Conservation (phyloP, 208 protist genomes). For the Trypanosoma caninum region DNA sequence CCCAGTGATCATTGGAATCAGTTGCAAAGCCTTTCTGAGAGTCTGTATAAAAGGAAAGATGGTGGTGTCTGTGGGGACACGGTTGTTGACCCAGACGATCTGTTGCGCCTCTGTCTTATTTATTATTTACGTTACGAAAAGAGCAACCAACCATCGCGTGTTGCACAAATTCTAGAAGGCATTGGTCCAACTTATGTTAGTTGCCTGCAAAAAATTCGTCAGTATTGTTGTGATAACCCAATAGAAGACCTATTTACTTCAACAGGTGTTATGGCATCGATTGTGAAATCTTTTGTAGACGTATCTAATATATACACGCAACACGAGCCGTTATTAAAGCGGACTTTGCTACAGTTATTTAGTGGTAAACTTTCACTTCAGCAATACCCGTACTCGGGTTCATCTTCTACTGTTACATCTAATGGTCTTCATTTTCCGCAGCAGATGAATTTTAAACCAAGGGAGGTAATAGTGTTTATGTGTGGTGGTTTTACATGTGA, state of each 20-base stretch:
- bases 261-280: constrained; percentile 83
- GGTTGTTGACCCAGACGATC: constrained; percentile 34
- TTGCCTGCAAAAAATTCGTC: constrained; percentile 49
- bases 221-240: constrained; percentile 39
- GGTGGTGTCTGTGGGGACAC: background rate
- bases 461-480: constrained; percentile 78
- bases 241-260: constrained; percentile 88
- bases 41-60: background rate
- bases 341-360: constrained; percentile 75
- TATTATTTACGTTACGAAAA: constrained; percentile 83
- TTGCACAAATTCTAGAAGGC: constrained; percentile 36
- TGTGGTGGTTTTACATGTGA: constrained; percentile 82
- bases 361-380: constrained; percentile 46
- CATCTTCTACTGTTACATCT: constrained; percentile 12
- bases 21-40: constrained; percentile 48
- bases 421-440: constrained; percentile 16
- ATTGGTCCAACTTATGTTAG: constrained; percentile 33
- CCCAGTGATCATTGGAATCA: constrained; percentile 65
- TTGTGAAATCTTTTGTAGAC: constrained; percentile 76
- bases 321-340: constrained; percentile 92
- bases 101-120: constrained; percentile 76
- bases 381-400: constrained; percentile 54
- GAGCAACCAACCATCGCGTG: constrained; percentile 24
- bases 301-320: constrained; percentile 98
- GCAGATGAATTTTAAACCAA: constrained; percentile 32